Conservation (phyloP, 1,284 basidiomycete species). For the Kwoniella shivajii region DNA sequence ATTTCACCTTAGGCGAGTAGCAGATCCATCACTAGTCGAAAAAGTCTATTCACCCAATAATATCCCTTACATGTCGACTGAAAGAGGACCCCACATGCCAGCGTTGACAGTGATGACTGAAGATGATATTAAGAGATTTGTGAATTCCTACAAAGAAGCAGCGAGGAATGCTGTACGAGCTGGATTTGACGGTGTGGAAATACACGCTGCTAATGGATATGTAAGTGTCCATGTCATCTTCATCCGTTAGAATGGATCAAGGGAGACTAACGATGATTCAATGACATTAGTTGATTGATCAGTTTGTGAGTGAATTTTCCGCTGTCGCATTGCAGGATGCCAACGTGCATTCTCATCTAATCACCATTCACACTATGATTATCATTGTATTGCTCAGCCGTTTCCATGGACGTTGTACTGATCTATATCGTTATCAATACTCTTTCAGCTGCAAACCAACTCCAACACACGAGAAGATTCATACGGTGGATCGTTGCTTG, state of each 20-base stretch:
- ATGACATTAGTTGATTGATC: constrained; percentile 52
- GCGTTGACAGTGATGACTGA: constrained; percentile 16
- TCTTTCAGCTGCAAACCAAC: constrained; percentile 43
- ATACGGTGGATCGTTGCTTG: constrained; percentile 64
- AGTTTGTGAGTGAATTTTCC: constrained; percentile 60
- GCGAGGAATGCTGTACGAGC: constrained; percentile 62
- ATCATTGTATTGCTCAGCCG: too few relatives aligned
- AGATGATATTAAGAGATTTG: constrained; percentile 51
- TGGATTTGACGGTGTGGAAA: constrained; percentile 68
- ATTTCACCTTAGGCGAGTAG: constrained; percentile 7
- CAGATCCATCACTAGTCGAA: constrained; percentile 5
- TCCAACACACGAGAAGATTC: constrained; percentile 63
- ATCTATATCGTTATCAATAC: too few relatives aligned
- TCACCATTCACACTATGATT: too few relatives aligned
- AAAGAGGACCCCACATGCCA: constrained; percentile 36
- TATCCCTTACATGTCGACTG: not conserved
- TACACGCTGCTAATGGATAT: constrained; percentile 57
- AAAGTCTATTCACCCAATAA: constrained; percentile 8
- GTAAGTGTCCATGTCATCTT: constrained; percentile 11
- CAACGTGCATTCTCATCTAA: constrained; percentile 43
- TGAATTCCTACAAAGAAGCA: constrained; percentile 58
- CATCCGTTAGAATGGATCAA: not conserved
- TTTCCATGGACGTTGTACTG: too few relatives aligned
- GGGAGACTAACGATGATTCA: not conserved
- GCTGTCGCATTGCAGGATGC: constrained; percentile 60